Evolutionary conservation across 257 asterid genomes (phyloP).

Genomic region (Nicotiana benthamiana): DNA sequence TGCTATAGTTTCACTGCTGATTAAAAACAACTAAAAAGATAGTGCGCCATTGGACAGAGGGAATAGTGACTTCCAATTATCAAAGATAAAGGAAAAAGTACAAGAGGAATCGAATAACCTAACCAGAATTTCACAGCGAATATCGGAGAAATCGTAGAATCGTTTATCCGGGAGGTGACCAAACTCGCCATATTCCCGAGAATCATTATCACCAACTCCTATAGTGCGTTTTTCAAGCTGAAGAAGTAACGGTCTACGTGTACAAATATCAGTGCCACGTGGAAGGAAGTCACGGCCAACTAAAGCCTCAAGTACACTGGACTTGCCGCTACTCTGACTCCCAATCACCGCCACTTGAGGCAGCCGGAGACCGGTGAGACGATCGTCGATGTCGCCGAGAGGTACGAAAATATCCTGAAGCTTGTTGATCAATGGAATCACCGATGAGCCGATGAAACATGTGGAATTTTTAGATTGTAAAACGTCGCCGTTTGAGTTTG

Average conservation of each 20-base stretch:
- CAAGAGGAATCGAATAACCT: neutral
- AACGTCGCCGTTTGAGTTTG: neutral
- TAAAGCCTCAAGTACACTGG: constrained; percentile 90
- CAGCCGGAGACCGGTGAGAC: constrained; percentile 30
- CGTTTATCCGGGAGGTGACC: constrained; percentile 63
- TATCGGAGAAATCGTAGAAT: constrained; percentile 59
- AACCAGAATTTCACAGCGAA: constrained; percentile 84
- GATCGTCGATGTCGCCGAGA: constrained; percentile 55
- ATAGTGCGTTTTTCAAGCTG: constrained; percentile 47
- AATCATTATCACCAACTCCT: constrained; percentile 42
- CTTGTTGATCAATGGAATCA: constrained; percentile 74
- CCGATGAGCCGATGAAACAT: constrained; percentile 52
- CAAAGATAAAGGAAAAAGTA: too few species aligned
- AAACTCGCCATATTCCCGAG: constrained; percentile 82
- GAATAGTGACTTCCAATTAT: too few species aligned
- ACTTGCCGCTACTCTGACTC: constrained; percentile 98
- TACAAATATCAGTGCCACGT: constrained; percentile 81
- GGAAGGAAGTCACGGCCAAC: constrained; percentile 98
- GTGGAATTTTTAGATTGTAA: constrained; percentile 15
- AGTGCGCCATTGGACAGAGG: too few species aligned
- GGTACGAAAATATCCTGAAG: constrained; percentile 87
- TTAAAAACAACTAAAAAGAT: too few species aligned
- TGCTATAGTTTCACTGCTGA: too few species aligned
- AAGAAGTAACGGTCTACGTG: constrained; percentile 81
- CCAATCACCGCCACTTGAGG: constrained; percentile 98